A percentile compares a stretch with the other conserved stretches of the same genome.
phyloP scores from a whole-genome alignment of 2,329 filamentous ascomycete species.

The Pestalotiopsis sp. region DNA sequence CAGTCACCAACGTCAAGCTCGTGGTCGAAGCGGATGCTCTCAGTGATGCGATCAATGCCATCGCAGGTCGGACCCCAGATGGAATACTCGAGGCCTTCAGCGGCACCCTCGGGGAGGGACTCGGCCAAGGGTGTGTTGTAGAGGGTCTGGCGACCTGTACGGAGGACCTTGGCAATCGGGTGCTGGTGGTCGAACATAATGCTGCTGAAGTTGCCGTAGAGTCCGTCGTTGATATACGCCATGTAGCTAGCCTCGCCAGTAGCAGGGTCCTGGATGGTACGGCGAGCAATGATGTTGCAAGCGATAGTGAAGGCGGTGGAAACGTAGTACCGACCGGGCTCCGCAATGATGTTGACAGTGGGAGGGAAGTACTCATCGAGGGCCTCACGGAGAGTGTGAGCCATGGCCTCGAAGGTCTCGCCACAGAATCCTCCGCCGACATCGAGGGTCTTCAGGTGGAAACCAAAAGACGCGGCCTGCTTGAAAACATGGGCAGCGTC shows the following conservation, averaged over 20 bases:
- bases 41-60: conserved; percentile 91
- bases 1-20: conserved; percentile 91
- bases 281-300: conserved; percentile 93
- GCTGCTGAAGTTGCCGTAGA: conserved; percentile 98
- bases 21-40: conserved; percentile 74
- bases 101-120: conserved; percentile 38
- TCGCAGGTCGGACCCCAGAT: conserved; percentile 99
- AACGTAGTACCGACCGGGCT: conserved; percentile 96
- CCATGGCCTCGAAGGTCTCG: conserved; percentile 91
- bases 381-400: conserved; percentile 73
- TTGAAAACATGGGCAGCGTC: conserved; percentile 90
- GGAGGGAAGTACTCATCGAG: conserved; percentile 88
- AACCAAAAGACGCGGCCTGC: conserved; percentile 75
- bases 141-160: conserved; percentile 56
- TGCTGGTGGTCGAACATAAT: conserved; percentile 99
- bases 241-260: conserved; percentile 77
- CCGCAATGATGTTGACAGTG: conserved; percentile 81
- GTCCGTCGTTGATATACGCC: conserved; percentile 95
- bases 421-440: conserved; percentile 91
- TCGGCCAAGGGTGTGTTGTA: conserved; percentile 57
- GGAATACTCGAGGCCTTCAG: conserved; percentile 75
- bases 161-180: conserved; percentile 80
- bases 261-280: conserved; percentile 74
- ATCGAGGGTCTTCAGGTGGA: conserved; percentile 82
- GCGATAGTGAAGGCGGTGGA: conserved; percentile 91